Percentiles rank a stretch among this genome's conserved stretches.
Conservation (phyloP, 192 early-diverging fungal species). For the Coemansia sp. region DNA sequence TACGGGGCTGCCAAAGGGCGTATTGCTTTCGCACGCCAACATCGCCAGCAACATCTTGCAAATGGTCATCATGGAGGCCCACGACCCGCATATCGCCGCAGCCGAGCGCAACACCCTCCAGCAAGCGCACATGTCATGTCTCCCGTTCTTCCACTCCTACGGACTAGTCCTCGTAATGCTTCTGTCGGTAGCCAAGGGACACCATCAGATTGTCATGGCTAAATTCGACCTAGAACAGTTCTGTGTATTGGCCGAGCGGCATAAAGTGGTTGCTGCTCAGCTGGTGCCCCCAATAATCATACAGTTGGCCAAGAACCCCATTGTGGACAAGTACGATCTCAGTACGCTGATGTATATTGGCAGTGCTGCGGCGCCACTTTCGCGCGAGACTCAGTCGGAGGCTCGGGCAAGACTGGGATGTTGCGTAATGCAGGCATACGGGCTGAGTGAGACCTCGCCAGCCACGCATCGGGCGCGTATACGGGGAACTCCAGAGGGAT, state of each 20-base stretch:
- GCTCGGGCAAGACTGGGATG: constrained; percentile 48
- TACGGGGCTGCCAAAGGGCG: constrained; percentile 39
- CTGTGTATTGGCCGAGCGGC: constrained; percentile 63
- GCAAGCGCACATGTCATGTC: constrained; percentile 21
- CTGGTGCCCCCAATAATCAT: constrained; percentile 70
- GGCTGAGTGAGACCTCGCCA: constrained; percentile 64
- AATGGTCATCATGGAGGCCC: constrained; percentile 49
- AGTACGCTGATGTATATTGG: constrained; percentile 60
- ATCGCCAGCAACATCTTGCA: constrained; percentile 75
- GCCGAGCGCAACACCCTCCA: neutral
- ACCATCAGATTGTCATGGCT: constrained; percentile 67
- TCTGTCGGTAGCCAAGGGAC: constrained; percentile 41
- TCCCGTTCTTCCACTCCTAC: constrained; percentile 77
- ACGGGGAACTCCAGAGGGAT: constrained; percentile 43
- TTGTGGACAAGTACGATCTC: constrained; percentile 72
- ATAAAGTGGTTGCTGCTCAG: constrained; percentile 63
- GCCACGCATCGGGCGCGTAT: constrained; percentile 27
- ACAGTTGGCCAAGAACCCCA: constrained; percentile 72
- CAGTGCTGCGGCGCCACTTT: constrained; percentile 81
- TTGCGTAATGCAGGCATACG: constrained; percentile 61
- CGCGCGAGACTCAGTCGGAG: constrained; percentile 60
- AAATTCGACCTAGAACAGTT: constrained; percentile 70
- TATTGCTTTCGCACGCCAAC: neutral
- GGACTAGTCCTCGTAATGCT: constrained; percentile 56
- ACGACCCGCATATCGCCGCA: constrained; percentile 9